Conservation (phyloP, 2,329 filamentous ascomycete genomes). For the Cyanodermella asteris region DNA sequence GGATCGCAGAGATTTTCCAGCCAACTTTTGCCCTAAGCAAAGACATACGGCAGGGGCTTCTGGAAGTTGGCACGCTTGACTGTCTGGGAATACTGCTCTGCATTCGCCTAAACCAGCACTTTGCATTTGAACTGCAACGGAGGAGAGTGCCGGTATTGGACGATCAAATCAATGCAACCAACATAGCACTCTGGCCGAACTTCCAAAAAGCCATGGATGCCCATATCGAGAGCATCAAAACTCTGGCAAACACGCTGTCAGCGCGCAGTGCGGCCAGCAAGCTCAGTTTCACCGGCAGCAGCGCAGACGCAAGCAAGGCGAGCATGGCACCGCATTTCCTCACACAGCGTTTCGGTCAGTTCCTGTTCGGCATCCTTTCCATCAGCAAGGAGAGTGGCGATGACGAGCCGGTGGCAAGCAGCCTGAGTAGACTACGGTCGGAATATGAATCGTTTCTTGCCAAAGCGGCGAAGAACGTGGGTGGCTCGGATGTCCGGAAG, state of each 20-base stretch:
- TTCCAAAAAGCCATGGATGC: constrained; percentile 86
- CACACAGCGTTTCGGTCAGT: constrained; percentile 87
- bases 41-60: constrained; percentile 50
- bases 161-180: constrained; percentile 79
- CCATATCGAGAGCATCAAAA: constrained; percentile 64
- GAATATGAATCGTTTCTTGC: constrained; percentile 71
- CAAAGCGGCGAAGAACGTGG: constrained; percentile 58
- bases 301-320: constrained; percentile 33
- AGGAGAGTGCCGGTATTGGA: constrained; percentile 78
- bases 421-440: constrained; percentile 49
- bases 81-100: constrained; percentile 74
- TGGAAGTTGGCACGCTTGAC: constrained; percentile 58
- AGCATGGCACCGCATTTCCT: constrained; percentile 74
- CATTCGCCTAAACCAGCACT: constrained; percentile 79
- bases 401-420: constrained; percentile 75
- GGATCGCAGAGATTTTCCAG: constrained; percentile 74
- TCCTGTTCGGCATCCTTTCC: constrained; percentile 62
- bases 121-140: constrained; percentile 82
- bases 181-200: constrained; percentile 90
- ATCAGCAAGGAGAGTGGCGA: constrained; percentile 69
- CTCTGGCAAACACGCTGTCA: constrained; percentile 18
- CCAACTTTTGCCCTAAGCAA: constrained; percentile 74
- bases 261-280: constrained; percentile 25
- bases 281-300: constrained; percentile 20
- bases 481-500: constrained; percentile 55